Evolutionary conservation across 768 basidiomycete species (phyloP).

Genomic region (Lentinula lateritia): DNA sequence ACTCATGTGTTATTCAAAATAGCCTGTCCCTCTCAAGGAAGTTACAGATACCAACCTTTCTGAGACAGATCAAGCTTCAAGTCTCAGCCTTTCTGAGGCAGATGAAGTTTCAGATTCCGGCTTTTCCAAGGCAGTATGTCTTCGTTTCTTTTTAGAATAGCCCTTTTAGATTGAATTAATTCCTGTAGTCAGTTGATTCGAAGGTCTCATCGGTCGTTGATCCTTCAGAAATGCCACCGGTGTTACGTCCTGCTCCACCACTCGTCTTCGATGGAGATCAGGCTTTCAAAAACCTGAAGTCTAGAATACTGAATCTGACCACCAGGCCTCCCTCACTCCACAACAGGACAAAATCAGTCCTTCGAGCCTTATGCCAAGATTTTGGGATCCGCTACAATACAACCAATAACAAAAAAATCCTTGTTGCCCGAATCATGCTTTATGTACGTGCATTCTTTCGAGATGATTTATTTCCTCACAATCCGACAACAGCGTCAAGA

Average conservation of each 20-base stretch:
- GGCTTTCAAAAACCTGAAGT: background rate
- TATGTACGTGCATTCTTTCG: background rate
- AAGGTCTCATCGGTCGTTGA: no score
- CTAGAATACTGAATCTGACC: no score
- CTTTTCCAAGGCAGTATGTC: background rate
- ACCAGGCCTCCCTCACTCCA: no score
- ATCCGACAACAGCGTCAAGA: background rate
- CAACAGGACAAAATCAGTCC: no score
- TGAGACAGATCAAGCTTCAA: background rate
- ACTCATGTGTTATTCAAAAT: no score
- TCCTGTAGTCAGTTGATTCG: no score
- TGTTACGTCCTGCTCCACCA: no score
- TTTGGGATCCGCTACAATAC: background rate
- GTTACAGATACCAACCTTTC: background rate
- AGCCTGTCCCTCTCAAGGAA: no score
- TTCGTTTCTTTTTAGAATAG: background rate
- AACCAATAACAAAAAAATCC: background rate
- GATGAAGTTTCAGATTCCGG: background rate
- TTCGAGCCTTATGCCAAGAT: no score
- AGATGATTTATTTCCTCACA: background rate
- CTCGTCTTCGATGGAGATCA: no score
- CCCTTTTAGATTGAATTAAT: no score
- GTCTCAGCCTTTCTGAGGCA: background rate
- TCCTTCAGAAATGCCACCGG: no score
- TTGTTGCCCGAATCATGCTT: background rate